Percentiles rank a stretch among this genome's conserved stretches.
These are phyloP conservation scores for Cladophialophora immunda DNA, from an alignment of 2,329 filamentous ascomycete genomes.

Conservation along the genomic window DNA sequence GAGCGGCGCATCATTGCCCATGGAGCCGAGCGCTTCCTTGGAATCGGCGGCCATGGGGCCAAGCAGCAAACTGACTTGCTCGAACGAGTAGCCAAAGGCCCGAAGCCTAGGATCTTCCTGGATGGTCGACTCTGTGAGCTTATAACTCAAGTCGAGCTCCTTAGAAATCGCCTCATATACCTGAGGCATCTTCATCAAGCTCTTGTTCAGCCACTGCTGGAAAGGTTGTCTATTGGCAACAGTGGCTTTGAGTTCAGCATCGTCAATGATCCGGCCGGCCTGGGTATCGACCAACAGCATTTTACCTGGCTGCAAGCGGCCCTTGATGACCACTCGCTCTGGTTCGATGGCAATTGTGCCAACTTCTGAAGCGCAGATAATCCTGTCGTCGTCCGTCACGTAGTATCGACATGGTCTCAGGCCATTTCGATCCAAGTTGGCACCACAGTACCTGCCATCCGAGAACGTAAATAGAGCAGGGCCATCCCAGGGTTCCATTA, in stretches of 20 bases:
- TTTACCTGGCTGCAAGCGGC: conserved; percentile 89
- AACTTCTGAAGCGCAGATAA: conserved; percentile 96
- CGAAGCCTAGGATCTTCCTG: conserved; percentile 86
- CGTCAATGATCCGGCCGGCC: conserved; percentile 90
- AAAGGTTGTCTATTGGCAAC: conserved; percentile 90
- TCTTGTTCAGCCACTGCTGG: conserved; percentile 83
- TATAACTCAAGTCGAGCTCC: conserved; percentile 69
- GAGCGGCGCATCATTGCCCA: conserved; percentile 95
- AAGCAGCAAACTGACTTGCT: conserved; percentile 90
- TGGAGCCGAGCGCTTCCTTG: conserved; percentile 95
- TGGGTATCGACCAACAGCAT: conserved; percentile 96
- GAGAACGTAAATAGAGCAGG: conserved; percentile 97
- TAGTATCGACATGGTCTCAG: conserved; percentile 96
- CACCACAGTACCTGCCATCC: conserved; percentile 94
- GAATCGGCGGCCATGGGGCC: conserved; percentile 97
- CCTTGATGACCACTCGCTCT: conserved; percentile 89
- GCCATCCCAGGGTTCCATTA: conserved; percentile 99
- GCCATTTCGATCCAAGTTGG: conserved; percentile 95
- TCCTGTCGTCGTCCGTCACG: conserved; percentile 93
- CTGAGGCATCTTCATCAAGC: conserved; percentile 81
- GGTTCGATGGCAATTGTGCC: conserved; percentile 92
- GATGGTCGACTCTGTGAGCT: conserved; percentile 73
- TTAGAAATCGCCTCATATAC: conserved; percentile 69
- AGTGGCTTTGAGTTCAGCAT: conserved; percentile 87
- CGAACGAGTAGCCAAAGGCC: conserved; percentile 92